A percentile compares a stretch with the other conserved stretches of the same genome.
These are phyloP conservation scores for Candida chilensis DNA, from an alignment of 805 yeast species.

Conservation along the genomic window DNA sequence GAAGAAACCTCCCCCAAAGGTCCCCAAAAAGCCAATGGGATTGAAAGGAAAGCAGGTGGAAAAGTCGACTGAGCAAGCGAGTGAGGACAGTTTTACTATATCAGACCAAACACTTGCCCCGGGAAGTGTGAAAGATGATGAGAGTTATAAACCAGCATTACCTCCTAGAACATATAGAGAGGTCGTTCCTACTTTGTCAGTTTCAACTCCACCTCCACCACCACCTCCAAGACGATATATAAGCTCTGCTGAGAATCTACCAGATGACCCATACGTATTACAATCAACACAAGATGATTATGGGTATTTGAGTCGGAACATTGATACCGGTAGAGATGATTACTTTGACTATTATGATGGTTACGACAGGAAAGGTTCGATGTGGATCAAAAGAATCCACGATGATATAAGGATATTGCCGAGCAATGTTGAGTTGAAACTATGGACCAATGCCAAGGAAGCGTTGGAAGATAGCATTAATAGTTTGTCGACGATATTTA, in stretches of 20 bases:
- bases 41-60: conserved; percentile 19
- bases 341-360: neutral
- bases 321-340: too few species aligned
- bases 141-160: conserved; percentile 22
- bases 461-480: conserved; percentile 27
- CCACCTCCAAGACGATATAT: conserved; percentile 1
- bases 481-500: too few species aligned
- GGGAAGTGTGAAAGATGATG: conserved; percentile 37
- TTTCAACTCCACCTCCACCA: neutral
- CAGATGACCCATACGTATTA: too few species aligned
- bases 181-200: neutral
- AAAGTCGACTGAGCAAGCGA: conserved; percentile 4
- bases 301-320: neutral
- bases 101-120: too few species aligned
- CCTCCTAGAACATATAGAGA: neutral
- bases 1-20: conserved; percentile 25
- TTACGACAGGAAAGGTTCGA: neutral
- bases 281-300: conserved; percentile 1
- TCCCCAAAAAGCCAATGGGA: conserved; percentile 37
- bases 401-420: conserved; percentile 15
- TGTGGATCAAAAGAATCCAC: neutral
- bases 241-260: too few species aligned
- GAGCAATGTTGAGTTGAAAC: conserved; percentile 20
- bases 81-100: too few species aligned
- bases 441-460: conserved; percentile 34